phyloP scores from a whole-genome alignment of 495 filamentous ascomycete species.

The Rhypophila decipiens region DNA sequence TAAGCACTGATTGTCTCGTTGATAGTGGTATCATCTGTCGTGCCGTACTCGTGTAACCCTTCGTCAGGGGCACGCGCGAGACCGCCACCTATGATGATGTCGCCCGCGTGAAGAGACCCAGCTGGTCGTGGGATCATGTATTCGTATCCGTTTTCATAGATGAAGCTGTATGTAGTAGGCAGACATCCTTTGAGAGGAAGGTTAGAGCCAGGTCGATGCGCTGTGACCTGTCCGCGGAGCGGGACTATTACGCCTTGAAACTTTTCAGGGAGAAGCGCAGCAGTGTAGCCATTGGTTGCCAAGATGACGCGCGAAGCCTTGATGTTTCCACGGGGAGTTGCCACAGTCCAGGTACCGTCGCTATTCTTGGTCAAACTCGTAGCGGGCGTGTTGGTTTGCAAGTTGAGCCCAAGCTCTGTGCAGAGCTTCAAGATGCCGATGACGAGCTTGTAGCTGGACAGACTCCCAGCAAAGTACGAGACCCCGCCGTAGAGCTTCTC shows the following conservation, averaged over 20 bases:
- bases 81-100: constrained; percentile 68
- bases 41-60: constrained; percentile 46
- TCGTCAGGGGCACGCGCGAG: constrained; percentile 39
- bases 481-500: constrained; percentile 47
- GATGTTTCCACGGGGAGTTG: constrained; percentile 52
- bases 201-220: constrained; percentile 47
- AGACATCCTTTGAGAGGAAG: constrained; percentile 38
- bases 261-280: constrained; percentile 42
- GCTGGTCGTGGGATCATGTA: constrained; percentile 61
- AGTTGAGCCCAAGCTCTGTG: constrained; percentile 46
- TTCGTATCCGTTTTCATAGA: constrained; percentile 53
- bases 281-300: constrained; percentile 70
- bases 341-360: constrained; percentile 32
- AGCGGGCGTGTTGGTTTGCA: constrained; percentile 58
- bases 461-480: constrained; percentile 53
- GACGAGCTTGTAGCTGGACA: constrained; percentile 60
- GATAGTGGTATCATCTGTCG: constrained; percentile 50
- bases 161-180: constrained; percentile 54
- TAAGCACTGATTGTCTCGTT: constrained; percentile 50
- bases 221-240: constrained; percentile 60
- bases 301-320: constrained; percentile 50
- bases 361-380: constrained; percentile 10
- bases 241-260: constrained; percentile 61
- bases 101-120: constrained; percentile 39
- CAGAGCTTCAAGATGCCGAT: constrained; percentile 52